phyloP scores from a whole-genome alignment of 257 asterid species.

The Solanum piurae region DNA sequence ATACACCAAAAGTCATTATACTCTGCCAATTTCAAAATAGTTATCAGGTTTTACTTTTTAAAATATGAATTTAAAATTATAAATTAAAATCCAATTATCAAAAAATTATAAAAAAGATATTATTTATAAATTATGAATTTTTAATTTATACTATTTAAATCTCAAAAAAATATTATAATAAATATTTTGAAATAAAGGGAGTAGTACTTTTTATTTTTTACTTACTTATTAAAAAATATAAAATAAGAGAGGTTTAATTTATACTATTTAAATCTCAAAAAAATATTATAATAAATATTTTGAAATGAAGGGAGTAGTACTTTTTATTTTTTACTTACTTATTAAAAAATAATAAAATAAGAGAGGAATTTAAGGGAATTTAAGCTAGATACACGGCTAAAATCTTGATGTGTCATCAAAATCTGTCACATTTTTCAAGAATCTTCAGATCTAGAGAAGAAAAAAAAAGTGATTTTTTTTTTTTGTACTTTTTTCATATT shows the following conservation, averaged over 20 bases:
- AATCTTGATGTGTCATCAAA: neutral
- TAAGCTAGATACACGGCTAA: neutral
- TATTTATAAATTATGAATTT: too few relatives aligned
- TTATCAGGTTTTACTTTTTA: too few relatives aligned
- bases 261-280: too few relatives aligned
- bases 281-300: too few relatives aligned
- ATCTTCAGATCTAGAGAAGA: neutral
- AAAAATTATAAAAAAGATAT: neutral
- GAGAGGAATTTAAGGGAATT: neutral
- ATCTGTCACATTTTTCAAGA: neutral
- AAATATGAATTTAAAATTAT: too few relatives aligned
- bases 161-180: too few relatives aligned
- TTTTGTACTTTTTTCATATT: neutral
- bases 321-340: neutral
- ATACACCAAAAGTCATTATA: neutral
- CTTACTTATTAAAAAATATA: neutral
- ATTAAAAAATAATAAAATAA: neutral
- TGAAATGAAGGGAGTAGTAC: neutral
- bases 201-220: too few relatives aligned
- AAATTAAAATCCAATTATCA: neutral
- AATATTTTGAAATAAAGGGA: neutral
- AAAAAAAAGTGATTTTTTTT: neutral
- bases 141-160: too few relatives aligned
- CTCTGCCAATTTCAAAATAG: fast-evolving
- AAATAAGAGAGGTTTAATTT: neutral